Evolutionary conservation across 2,329 filamentous ascomycete species (phyloP).

Genomic region (Cephalotrichum gorgonifer): DNA sequence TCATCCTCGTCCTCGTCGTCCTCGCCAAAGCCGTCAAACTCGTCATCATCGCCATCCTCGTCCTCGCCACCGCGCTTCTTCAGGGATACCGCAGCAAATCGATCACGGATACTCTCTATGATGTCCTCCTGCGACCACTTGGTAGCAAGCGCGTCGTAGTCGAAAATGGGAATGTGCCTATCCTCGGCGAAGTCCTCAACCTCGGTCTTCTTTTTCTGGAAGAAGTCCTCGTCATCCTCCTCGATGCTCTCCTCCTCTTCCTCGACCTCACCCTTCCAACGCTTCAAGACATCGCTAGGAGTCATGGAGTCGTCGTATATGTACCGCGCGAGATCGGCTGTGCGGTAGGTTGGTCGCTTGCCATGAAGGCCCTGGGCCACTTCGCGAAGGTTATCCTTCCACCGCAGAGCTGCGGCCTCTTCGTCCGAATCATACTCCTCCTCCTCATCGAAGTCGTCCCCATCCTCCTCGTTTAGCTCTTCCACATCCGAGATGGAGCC

Average conservation of each 20-base stretch:
- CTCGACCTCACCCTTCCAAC: slow-evolving; percentile 64
- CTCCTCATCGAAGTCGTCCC: slow-evolving; percentile 32
- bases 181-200: slow-evolving; percentile 70
- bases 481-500: slow-evolving; percentile 56
- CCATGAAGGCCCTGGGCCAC: slow-evolving; percentile 64
- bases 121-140: slow-evolving; percentile 80
- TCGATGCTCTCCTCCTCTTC: slow-evolving; percentile 29
- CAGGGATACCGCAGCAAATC: slow-evolving; percentile 62
- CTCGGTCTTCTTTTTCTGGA: slow-evolving; percentile 52
- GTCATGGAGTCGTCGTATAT: slow-evolving; percentile 80
- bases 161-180: slow-evolving; percentile 64
- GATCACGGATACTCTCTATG: slow-evolving; percentile 60
- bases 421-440: slow-evolving; percentile 51
- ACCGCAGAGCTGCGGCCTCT: slow-evolving; percentile 63
- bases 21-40: slow-evolving; percentile 38
- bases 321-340: slow-evolving; percentile 72
- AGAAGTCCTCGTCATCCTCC: slow-evolving; percentile 55
- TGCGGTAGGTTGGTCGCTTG: slow-evolving; percentile 61
- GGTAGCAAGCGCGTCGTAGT: slow-evolving; percentile 69
- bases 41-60: slow-evolving; percentile 40
- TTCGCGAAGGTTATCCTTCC: slow-evolving; percentile 80
- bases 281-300: slow-evolving; percentile 62
- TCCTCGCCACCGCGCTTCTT: slow-evolving; percentile 20
- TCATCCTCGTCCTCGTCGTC: slow-evolving; percentile 42
- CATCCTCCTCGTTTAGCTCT: slow-evolving; percentile 31